Percentiles rank a stretch among this genome's conserved stretches.
These are phyloP conservation scores for Ophiostoma novo-ulmi DNA, from an alignment of 2,329 filamentous ascomycete species.

Conservation along the genomic window DNA sequence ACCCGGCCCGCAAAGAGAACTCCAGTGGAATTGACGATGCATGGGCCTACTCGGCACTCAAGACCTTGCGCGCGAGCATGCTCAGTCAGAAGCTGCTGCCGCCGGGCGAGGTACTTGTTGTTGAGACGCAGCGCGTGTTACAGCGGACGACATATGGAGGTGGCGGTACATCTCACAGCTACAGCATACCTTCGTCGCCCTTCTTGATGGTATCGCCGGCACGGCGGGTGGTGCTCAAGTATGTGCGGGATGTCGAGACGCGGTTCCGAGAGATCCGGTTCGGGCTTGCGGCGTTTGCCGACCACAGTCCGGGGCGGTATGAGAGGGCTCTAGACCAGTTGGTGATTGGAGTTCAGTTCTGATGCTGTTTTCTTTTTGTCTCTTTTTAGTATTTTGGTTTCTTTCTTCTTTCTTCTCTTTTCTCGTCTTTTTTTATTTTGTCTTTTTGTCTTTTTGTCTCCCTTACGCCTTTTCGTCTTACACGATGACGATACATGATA, in stretches of 20 bases:
- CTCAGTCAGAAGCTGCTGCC: slow-evolving; percentile 64
- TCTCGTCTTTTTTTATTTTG: neutral
- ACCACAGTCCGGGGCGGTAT: slow-evolving; percentile 71
- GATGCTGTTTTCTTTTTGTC: neutral
- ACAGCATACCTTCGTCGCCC: slow-evolving; percentile 14
- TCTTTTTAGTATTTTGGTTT: neutral
- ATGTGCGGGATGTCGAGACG: slow-evolving; percentile 65
- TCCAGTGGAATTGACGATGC: slow-evolving; percentile 36
- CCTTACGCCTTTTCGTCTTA: neutral
- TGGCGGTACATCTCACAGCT: slow-evolving; percentile 24
- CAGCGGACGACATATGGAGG: slow-evolving; percentile 59
- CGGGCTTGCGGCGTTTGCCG: slow-evolving; percentile 66
- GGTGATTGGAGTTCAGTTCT: slow-evolving; percentile 24
- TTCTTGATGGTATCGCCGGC: slow-evolving; percentile 47
- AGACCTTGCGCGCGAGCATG: slow-evolving; percentile 62
- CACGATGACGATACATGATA: neutral
- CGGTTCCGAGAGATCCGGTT: slow-evolving; percentile 67
- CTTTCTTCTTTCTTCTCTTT: neutral
- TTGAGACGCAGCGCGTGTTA: slow-evolving; percentile 64
- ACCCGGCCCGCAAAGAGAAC: neutral
- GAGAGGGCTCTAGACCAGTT: slow-evolving; percentile 63
- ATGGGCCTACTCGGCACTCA: slow-evolving; percentile 65
- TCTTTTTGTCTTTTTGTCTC: neutral
- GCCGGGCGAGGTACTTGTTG: slow-evolving; percentile 69
- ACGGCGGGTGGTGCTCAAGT: slow-evolving; percentile 62